Conservation (phyloP, 805 yeast species). For the Torulaspora indica region DNA sequence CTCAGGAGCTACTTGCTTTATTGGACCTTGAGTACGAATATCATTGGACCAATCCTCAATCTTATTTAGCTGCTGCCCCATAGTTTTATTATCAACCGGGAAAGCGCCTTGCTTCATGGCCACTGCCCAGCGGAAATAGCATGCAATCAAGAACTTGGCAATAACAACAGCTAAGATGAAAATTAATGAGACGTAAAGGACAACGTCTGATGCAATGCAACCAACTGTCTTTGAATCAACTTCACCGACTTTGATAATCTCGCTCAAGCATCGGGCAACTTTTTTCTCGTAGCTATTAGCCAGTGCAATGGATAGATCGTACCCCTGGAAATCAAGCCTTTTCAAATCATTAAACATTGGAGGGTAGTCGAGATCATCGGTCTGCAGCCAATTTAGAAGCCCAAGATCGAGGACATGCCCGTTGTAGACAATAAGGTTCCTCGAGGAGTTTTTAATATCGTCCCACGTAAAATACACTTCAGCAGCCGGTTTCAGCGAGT, state of each 20-base stretch:
- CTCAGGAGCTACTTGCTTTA: slow-evolving; percentile 47
- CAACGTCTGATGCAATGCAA: slow-evolving; percentile 85
- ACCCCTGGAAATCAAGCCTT: slow-evolving; percentile 57
- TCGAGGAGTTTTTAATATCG: slow-evolving; percentile 59
- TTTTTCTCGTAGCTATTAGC: slow-evolving; percentile 60
- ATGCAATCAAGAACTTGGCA: slow-evolving; percentile 75
- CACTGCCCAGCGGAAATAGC: slow-evolving; percentile 82
- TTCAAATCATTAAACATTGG: slow-evolving; percentile 59
- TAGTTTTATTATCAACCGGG: slow-evolving; percentile 50
- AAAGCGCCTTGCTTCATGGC: slow-evolving; percentile 79
- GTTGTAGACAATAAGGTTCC: slow-evolving; percentile 81
- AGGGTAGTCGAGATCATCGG: slow-evolving; percentile 69
- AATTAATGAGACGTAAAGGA: slow-evolving; percentile 71
- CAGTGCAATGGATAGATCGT: slow-evolving; percentile 72
- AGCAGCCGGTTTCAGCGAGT: slow-evolving; percentile 54
- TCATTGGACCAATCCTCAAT: slow-evolving; percentile 86
- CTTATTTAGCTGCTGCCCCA: slow-evolving; percentile 58
- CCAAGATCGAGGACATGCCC: slow-evolving; percentile 84
- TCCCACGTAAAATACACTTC: slow-evolving; percentile 90
- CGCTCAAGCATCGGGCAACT: slow-evolving; percentile 77
- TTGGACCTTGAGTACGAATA: slow-evolving; percentile 46
- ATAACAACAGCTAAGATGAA: slow-evolving; percentile 79
- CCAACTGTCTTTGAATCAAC: slow-evolving; percentile 89
- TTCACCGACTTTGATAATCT: slow-evolving; percentile 82
- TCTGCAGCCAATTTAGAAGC: slow-evolving; percentile 68